Evolutionary conservation across 1,139 yeast genomes (phyloP).

Genomic region (Groenewaldozyma sp.): DNA sequence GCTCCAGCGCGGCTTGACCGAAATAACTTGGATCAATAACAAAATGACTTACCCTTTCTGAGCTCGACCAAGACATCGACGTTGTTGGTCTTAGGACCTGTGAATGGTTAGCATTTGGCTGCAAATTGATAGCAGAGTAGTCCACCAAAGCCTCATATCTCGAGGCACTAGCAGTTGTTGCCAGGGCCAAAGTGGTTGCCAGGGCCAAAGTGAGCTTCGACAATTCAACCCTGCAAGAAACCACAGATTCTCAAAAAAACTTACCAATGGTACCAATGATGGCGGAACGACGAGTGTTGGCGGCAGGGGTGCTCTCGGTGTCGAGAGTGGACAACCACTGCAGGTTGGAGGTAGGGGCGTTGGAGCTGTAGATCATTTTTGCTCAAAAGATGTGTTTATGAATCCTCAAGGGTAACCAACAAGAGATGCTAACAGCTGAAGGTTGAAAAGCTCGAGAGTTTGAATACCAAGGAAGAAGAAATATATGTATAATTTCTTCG

Average conservation of each 20-base stretch:
- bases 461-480: too few species aligned
- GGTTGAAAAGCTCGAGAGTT: not conserved
- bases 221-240: not conserved
- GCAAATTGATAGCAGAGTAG: too few species aligned
- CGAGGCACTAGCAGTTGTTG: too few species aligned
- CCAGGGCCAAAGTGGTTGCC: too few species aligned
- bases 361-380: constrained; percentile 24
- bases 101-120: too few species aligned
- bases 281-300: constrained; percentile 85
- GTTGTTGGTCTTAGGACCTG: constrained; percentile 82
- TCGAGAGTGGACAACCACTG: constrained; percentile 83
- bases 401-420: not conserved
- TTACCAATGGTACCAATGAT: constrained; percentile 92
- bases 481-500: too few species aligned
- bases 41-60: constrained; percentile 41
- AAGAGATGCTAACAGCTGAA: not conserved
- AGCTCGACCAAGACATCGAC: constrained; percentile 77
- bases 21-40: not conserved
- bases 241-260: constrained; percentile 6
- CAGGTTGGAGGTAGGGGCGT: constrained; percentile 33
- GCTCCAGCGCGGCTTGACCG: too few species aligned
- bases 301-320: constrained; percentile 69
- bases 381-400: constrained; percentile 1
- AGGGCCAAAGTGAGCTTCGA: too few species aligned
- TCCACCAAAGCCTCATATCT: too few species aligned